Base-by-base conservation (phyloP, 768 basidiomycete species). In the Paxillus rubicundulus region DNA sequence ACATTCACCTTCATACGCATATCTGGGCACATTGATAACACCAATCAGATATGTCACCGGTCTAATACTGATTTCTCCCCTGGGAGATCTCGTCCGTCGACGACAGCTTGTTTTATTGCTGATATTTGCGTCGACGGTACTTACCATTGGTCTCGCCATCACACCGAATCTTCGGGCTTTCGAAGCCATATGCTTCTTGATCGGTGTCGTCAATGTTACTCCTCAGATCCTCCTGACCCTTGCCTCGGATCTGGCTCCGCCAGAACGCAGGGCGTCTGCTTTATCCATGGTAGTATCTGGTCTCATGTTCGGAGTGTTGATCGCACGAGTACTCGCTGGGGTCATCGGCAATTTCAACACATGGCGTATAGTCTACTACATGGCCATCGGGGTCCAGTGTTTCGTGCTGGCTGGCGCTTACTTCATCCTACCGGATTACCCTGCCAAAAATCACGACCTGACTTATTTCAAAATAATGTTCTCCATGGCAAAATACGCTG, bases 51-150 rank as follows among this genome's bases (percentile, higher is more conserved):
- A 53, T 36, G 49, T 52, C 16, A 49, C 67, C 16, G 78, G 78
- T 1, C 63, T 80, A 27, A 59, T 78, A 14, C 61, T 78, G 42
- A 70, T 80, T 47, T 71, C 74, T 7, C 78, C 78, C 9, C 64
- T 77, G 1, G 78, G 78, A 5, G 78, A 80, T 54, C 59, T 78
- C 21, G 70, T 80, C 41, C 69, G 75, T 5, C 64, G 78, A 21
- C 68, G 78, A 24, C 73, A 70, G 48, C 57, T 80, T 10, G 64
- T 77, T 20, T 53, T 80, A 36, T 32, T 64, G 0, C 62, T 78
- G 9, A 45, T 76, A 24, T 48, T 52, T 17, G 37, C 68, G n/a
- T 68, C 74, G 0, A 65, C 67, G 1, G 53, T 66, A 20, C 60
- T 80, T n/a, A 70, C 74, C 2, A 63, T 79, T 10, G 77, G 68